Evolutionary conservation across 2,329 filamentous ascomycete species (phyloP), one percentile per base, ranked within the genome.

Genomic region (Colletotrichum higginsianum): DNA sequence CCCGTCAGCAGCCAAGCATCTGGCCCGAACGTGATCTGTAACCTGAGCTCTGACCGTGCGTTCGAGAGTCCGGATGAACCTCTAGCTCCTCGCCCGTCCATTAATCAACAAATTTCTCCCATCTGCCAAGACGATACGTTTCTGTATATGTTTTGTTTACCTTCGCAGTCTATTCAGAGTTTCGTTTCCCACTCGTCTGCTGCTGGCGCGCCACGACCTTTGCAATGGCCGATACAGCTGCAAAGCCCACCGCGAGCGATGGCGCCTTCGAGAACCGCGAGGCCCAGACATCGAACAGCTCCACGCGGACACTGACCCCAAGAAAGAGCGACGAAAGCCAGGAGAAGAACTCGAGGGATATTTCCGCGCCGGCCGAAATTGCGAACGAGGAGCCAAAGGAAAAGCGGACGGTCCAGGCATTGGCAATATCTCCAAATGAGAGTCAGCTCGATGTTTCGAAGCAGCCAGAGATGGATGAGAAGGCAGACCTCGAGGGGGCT

Each of bases 281-380:
- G 35, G 26, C 35, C 12, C 50, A 42, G 53, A 53, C 50, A 26
- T 64, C 62, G 16, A 64, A 73, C 55, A 65, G 57, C 46, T 73
- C 71, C 46, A 73, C 67, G 35, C 58, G 68, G 21, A 73, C 71
- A 13, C 58, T 72, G 16, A 55, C 71, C 30, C 42, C 62, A 16
- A 35, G 68, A 44, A 68, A 72, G 12, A 72, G 68, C 63, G 61
- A 66, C 6, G 70, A 72, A 15, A 61, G 44, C 9, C 42, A 26
- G n/a, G 61, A 53, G 16, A 66, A 64, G 40, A 72, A 70, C 47
- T 49, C 60, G 7, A 66, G 42, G 13, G 58, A 63, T 18, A 53
- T 38, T 53, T 52, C 69, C n/a, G 21, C 38, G 3, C 35, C 42
- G 15, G 16, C 42, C 16, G 50, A 46, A n/a, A 50, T 66, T 23